A percentile compares a stretch with the other conserved stretches of the same genome.
Evolutionary conservation across 352 stramenopile species (phyloP).

Genomic region (Hyphochytrium catenoides): DNA sequence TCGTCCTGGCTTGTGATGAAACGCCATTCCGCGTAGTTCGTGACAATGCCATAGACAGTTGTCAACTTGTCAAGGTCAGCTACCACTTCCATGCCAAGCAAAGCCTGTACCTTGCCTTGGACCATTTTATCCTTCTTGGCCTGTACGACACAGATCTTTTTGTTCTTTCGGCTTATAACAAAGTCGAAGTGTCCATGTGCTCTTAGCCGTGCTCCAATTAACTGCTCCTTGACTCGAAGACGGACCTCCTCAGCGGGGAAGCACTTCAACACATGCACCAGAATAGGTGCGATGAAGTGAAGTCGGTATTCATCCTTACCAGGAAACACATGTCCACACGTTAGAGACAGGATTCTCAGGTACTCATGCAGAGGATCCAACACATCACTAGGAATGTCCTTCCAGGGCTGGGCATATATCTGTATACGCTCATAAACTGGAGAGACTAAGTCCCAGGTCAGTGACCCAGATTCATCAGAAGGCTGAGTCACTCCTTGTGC

Average conservation of each 20-base stretch:
- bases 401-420: conserved; percentile 10
- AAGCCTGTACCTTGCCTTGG: conserved; percentile 16
- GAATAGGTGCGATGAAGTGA: conserved; percentile 7
- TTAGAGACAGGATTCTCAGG: conserved; percentile 8
- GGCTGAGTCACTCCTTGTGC: too few relatives aligned
- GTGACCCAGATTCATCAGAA: conserved; percentile 9
- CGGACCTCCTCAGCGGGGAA: conserved; percentile 10
- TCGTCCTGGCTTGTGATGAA: conserved; percentile 16
- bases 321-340: conserved; percentile 9
- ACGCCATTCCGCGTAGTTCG: conserved; percentile 17
- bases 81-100: conserved; percentile 20
- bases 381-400: conserved; percentile 9
- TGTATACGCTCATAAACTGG: conserved; percentile 9
- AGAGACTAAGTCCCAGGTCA: conserved; percentile 8
- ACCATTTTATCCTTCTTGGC: conserved; percentile 21
- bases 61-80: conserved; percentile 15
- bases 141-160: conserved; percentile 22
- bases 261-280: conserved; percentile 11
- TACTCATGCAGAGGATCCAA: conserved; percentile 10
- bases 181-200: conserved; percentile 21
- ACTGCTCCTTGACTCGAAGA: conserved; percentile 9
- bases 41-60: conserved; percentile 22
- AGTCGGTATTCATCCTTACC: conserved; percentile 8
- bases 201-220: conserved; percentile 15
- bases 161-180: conserved; percentile 15